phyloP scores from a whole-genome alignment of 768 basidiomycete genomes.

The Pholiota molesta region DNA sequence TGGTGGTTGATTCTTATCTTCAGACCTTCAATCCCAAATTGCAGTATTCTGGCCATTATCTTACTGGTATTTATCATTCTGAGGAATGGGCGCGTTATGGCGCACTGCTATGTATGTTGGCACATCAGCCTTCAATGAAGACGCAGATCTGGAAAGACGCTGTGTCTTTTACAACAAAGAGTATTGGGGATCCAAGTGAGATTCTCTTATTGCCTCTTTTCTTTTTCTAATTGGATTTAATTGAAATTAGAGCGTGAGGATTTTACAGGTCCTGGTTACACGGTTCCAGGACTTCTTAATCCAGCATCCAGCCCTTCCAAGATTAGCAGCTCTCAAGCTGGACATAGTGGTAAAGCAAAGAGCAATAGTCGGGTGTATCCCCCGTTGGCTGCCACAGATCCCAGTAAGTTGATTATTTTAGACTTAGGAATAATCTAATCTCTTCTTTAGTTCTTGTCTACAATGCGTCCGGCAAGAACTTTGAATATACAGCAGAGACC shows the following conservation, averaged over 20 bases:
- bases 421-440: too few relatives aligned
- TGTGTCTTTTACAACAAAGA: neutral
- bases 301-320: neutral
- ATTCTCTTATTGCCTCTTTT: too few relatives aligned
- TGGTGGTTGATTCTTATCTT: neutral
- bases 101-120: neutral
- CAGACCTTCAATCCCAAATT: neutral
- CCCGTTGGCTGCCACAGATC: too few relatives aligned
- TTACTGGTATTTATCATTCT: neutral
- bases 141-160: neutral
- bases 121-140: neutral
- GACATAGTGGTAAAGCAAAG: neutral
- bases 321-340: neutral
- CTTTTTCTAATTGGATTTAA: too few relatives aligned
- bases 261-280: too few relatives aligned
- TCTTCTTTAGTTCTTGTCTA: neutral
- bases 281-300: neutral
- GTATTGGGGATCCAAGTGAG: too few relatives aligned
- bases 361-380: too few relatives aligned
- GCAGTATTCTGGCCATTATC: neutral
- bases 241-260: too few relatives aligned
- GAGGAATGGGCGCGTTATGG: too few relatives aligned
- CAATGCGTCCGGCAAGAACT: neutral
- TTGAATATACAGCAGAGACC: neutral
- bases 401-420: neutral